These are phyloP conservation scores for Endocladia muricata DNA, from an alignment of 31 red algal genomes.

Conservation along the genomic window DNA sequence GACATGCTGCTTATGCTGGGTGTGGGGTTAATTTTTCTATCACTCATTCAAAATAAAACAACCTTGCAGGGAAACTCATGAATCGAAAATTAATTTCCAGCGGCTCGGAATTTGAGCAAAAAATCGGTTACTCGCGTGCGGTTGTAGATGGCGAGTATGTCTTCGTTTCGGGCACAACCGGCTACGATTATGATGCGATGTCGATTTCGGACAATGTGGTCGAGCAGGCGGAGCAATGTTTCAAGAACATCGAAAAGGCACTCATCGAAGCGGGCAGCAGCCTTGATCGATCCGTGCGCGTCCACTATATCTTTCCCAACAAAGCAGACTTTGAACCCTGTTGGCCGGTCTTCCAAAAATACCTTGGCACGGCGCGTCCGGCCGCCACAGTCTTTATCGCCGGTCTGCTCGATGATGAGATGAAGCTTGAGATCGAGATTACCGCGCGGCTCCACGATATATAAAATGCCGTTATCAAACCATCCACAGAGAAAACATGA, in stretches of 20 bases:
- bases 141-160: background rate
- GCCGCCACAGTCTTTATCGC: no score
- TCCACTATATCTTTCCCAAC: background rate
- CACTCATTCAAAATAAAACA: background rate
- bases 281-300: background rate
- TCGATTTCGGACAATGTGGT: slow-evolving; percentile 1
- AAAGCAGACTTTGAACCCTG: background rate
- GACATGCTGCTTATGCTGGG: no score
- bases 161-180: background rate
- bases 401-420: no score
- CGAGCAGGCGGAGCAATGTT: background rate
- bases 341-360: no score
- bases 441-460: no score
- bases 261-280: background rate
- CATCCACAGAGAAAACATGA: no score
- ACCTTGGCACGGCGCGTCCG: no score
- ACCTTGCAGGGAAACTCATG: background rate
- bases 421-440: no score
- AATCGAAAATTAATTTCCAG: background rate
- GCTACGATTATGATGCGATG: background rate
- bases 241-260: background rate
- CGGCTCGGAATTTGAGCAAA: background rate
- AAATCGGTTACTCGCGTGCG: background rate
- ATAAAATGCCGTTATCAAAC: no score
- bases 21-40: background rate